These are phyloP conservation scores for Babesia bigemina DNA, from an alignment of 169 alveolate genomes.

Conservation along the genomic window DNA sequence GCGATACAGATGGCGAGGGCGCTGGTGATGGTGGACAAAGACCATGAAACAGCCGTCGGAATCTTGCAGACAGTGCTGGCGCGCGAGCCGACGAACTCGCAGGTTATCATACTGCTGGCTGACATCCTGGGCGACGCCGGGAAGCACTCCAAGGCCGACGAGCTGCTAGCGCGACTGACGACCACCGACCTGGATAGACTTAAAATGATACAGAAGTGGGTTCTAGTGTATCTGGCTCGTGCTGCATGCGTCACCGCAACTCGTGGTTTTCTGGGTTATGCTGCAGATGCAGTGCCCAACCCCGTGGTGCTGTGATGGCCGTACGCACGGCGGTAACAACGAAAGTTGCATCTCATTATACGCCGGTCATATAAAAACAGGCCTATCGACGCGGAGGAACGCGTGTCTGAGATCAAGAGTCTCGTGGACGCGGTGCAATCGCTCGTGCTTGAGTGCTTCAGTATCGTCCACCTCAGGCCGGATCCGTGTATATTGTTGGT, in stretches of 20 bases:
- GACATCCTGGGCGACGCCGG: conserved; percentile 59
- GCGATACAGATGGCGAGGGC: conserved; percentile 56
- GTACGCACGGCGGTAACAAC: neutral
- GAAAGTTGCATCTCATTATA: neutral
- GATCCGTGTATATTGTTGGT: conserved; percentile 15
- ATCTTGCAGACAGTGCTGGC: conserved; percentile 32
- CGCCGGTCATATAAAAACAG: conserved; percentile 3
- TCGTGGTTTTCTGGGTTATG: neutral
- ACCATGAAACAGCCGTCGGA: conserved; percentile 18
- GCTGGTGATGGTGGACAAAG: conserved; percentile 34
- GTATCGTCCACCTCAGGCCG: conserved; percentile 3
- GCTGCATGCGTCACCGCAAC: neutral
- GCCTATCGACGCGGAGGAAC: conserved; percentile 59
- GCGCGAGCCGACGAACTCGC: conserved; percentile 53
- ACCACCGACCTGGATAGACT: conserved; percentile 51
- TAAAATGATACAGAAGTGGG: conserved; percentile 57
- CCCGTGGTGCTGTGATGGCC: neutral
- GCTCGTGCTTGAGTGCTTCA: conserved; percentile 2
- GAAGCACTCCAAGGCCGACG: conserved; percentile 55
- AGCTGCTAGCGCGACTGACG: conserved; percentile 55
- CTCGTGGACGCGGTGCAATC: neutral
- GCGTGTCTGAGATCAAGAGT: conserved; percentile 5
- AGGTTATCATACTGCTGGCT: conserved; percentile 55
- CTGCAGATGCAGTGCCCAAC: too few species aligned
- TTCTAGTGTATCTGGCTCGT: neutral